These are phyloP conservation scores for Debaryomycetaceae sp. DNA, from an alignment of 1,139 yeast species.

Conservation along the genomic window DNA sequence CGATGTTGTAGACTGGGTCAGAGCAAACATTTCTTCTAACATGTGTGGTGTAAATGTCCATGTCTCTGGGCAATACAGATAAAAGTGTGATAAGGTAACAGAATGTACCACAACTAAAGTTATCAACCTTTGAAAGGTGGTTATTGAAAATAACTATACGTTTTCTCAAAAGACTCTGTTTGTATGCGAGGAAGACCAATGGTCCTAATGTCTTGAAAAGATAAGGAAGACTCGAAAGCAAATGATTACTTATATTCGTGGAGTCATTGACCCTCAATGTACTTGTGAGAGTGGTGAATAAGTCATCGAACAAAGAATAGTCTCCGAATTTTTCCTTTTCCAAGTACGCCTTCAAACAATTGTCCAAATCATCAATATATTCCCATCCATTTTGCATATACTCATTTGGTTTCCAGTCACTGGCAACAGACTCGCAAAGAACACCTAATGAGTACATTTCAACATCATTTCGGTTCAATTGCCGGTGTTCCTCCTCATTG, in stretches of 20 bases:
- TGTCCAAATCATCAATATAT: slow-evolving; percentile 46
- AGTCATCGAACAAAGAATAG: slow-evolving; percentile 16
- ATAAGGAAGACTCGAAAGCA: slow-evolving; percentile 45
- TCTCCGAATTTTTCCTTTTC: slow-evolving; percentile 14
- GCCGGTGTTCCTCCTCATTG: slow-evolving; percentile 7
- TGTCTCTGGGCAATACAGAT: slow-evolving; percentile 35
- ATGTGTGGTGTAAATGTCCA: slow-evolving; percentile 15
- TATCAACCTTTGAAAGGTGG: slow-evolving; percentile 24
- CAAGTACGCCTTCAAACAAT: slow-evolving; percentile 39
- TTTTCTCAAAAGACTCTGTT: slow-evolving; percentile 60
- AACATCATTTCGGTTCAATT: slow-evolving; percentile 47
- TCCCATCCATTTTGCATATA: slow-evolving; percentile 56
- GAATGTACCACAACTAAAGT: slow-evolving; percentile 24
- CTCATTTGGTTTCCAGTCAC: slow-evolving; percentile 51
- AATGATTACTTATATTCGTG: slow-evolving; percentile 37
- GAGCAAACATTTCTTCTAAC: slow-evolving; percentile 19
- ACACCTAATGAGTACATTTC: slow-evolving; percentile 67
- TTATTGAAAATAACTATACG: slow-evolving; percentile 58
- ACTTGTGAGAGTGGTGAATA: slow-evolving; percentile 14
- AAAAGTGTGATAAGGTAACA: slow-evolving; percentile 35
- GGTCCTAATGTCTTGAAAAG: slow-evolving; percentile 66
- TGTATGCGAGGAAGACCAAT: slow-evolving; percentile 66
- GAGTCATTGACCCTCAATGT: slow-evolving; percentile 7
- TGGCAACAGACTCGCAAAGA: slow-evolving; percentile 43
- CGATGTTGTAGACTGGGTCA: slow-evolving; percentile 61